Evolutionary conservation across 345 rosid genomes (phyloP).

Genomic region (Gossypium herbaceum): DNA sequence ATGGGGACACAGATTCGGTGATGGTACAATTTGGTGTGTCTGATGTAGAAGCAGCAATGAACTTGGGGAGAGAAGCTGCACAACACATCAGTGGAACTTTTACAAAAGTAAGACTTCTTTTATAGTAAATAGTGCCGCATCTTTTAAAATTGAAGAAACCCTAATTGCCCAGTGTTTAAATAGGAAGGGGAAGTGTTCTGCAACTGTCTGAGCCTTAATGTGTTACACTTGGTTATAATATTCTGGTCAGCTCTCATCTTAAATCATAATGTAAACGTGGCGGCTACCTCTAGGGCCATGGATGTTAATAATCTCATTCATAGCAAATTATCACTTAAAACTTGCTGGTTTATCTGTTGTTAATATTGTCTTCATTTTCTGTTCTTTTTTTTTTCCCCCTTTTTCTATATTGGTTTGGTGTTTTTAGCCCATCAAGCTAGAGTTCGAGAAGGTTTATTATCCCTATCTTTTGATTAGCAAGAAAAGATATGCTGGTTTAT

Average conservation of each 20-base stretch:
- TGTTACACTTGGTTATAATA: background rate
- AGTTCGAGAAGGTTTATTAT: slow-evolving; percentile 95
- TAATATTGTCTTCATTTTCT: slow-evolving; percentile 6
- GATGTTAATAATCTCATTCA: background rate
- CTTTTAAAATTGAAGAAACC: background rate
- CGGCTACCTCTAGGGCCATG: background rate
- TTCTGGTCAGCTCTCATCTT: background rate
- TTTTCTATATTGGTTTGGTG: slow-evolving; percentile 7
- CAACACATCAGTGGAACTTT: slow-evolving; percentile 79
- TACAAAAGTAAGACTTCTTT: slow-evolving; percentile 48
- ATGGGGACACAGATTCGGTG: slow-evolving; percentile 98
- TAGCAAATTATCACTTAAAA: background rate
- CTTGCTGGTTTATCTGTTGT: background rate
- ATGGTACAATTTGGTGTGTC: slow-evolving; percentile 97
- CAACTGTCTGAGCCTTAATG: background rate
- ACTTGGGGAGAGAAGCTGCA: slow-evolving; percentile 94
- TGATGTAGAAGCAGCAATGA: slow-evolving; percentile 79
- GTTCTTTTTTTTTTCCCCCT: slow-evolving; percentile 8
- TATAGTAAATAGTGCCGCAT: slow-evolving; percentile 6
- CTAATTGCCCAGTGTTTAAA: background rate
- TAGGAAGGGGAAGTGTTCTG: background rate
- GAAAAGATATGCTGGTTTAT: slow-evolving; percentile 98
- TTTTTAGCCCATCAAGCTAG: slow-evolving; percentile 90
- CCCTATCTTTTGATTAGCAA: slow-evolving; percentile 93
- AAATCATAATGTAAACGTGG: background rate